Evolutionary conservation across 805 yeast genomes (phyloP).

Genomic region (Yarrowia porcina): DNA sequence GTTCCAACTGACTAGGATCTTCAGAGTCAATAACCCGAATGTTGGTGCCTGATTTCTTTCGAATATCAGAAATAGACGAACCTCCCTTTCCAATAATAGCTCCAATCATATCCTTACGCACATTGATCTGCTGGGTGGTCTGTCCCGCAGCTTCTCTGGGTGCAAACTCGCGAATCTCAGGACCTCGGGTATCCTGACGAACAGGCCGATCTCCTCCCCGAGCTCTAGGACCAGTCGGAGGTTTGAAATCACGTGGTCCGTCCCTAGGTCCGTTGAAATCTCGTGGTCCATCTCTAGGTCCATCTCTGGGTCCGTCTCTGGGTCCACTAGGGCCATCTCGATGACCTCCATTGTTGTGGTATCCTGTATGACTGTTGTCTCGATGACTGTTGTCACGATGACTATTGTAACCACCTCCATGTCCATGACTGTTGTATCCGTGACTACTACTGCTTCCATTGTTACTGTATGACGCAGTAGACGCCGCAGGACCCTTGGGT

Average conservation of each 20-base stretch:
- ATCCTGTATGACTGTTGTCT: neutral
- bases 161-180: constrained; percentile 17
- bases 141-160: constrained; percentile 26
- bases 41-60: constrained; percentile 70
- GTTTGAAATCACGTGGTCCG: constrained; percentile 4
- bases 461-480: neutral
- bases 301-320: neutral
- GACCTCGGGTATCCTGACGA: constrained; percentile 24
- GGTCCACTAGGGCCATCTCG: neutral
- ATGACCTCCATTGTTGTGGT: neutral
- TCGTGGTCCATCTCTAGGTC: neutral
- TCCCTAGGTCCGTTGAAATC: neutral
- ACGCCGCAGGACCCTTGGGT: neutral
- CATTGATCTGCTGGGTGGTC: constrained; percentile 63
- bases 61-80: constrained; percentile 70
- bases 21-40: constrained; percentile 59
- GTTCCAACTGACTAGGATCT: constrained; percentile 31
- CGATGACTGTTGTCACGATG: neutral
- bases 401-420: neutral
- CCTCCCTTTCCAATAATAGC: constrained; percentile 86
- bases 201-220: constrained; percentile 10
- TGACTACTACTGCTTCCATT: constrained; percentile 17
- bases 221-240: neutral
- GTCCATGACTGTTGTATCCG: constrained; percentile 20
- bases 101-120: constrained; percentile 77